A percentile compares a stretch with the other conserved stretches of the same genome.
phyloP scores from a whole-genome alignment of 2,329 filamentous ascomycete species.

The Mycocentrospora acerina region DNA sequence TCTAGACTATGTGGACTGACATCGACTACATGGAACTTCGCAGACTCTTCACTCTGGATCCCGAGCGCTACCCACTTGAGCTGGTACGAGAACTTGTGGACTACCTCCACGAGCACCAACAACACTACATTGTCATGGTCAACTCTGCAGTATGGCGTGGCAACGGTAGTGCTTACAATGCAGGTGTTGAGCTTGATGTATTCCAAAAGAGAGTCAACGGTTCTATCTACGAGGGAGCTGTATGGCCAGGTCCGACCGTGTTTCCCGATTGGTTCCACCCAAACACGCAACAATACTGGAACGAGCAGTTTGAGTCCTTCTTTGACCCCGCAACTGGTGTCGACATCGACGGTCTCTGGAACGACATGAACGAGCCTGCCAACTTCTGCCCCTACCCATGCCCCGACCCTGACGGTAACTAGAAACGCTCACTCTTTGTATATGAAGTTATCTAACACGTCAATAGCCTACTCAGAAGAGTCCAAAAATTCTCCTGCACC shows the following conservation, averaged over 20 bases:
- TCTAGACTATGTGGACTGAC: conserved; percentile 72
- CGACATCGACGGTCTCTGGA: conserved; percentile 73
- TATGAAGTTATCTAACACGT: neutral
- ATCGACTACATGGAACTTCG: conserved; percentile 69
- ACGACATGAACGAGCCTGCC: conserved; percentile 42
- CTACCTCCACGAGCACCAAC: conserved; percentile 65
- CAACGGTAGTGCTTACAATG: conserved; percentile 58
- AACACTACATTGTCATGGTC: conserved; percentile 78
- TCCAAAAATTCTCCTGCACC: conserved; percentile 61
- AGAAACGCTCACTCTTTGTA: neutral
- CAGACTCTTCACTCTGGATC: conserved; percentile 65
- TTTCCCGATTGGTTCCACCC: conserved; percentile 77
- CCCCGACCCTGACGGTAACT: conserved; percentile 34
- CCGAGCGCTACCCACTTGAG: conserved; percentile 61
- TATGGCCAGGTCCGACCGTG: conserved; percentile 74
- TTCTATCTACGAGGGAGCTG: conserved; percentile 62
- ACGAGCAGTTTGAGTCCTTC: conserved; percentile 66
- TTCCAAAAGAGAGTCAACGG: conserved; percentile 59
- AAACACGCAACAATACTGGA: conserved; percentile 67
- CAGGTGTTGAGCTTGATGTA: conserved; percentile 58
- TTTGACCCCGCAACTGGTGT: conserved; percentile 65
- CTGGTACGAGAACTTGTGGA: conserved; percentile 65
- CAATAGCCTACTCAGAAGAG: conserved; percentile 37
- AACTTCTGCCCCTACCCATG: conserved; percentile 52
- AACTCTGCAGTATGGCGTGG: conserved; percentile 62